Evolutionary conservation across 805 yeast genomes (phyloP).

Genomic region (Saturnispora ahearnii): DNA sequence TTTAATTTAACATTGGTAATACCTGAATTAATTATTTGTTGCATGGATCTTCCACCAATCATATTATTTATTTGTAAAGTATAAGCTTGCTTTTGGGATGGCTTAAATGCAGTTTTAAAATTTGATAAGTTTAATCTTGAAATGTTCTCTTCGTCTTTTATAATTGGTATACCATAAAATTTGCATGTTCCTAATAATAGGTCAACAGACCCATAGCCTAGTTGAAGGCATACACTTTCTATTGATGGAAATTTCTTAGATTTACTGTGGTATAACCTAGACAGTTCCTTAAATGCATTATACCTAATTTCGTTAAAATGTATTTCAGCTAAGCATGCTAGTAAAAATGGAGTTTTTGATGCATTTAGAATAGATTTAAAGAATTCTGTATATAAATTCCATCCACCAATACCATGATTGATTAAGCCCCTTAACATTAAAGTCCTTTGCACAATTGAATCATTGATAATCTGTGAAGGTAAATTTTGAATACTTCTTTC

Average conservation of each 20-base stretch:
- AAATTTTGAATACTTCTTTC: conserved; percentile 66
- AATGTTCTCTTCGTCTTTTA: conserved; percentile 24
- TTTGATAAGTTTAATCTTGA: conserved; percentile 35
- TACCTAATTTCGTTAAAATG: conserved; percentile 74
- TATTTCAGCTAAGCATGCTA: conserved; percentile 69
- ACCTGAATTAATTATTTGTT: conserved; percentile 35
- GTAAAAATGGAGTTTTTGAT: conserved; percentile 47
- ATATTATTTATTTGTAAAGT: conserved; percentile 35
- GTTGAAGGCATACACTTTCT: conserved; percentile 34
- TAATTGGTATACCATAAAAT: conserved; percentile 49
- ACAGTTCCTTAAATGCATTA: conserved; percentile 59
- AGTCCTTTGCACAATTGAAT: conserved; percentile 59
- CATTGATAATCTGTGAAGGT: conserved; percentile 47
- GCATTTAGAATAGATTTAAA: conserved; percentile 45
- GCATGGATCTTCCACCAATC: conserved; percentile 22
- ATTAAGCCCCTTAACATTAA: conserved; percentile 57
- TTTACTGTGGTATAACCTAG: conserved; percentile 58
- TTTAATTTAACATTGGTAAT: conserved; percentile 15
- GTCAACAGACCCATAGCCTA: conserved; percentile 59
- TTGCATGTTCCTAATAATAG: conserved; percentile 49
- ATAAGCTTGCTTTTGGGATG: conserved; percentile 36
- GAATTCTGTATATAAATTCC: conserved; percentile 54
- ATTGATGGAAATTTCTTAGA: conserved; percentile 54
- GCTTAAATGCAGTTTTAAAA: conserved; percentile 26
- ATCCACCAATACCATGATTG: conserved; percentile 55